These are phyloP conservation scores for Sclerotinia sclerotiorum DNA, from an alignment of 2,329 filamentous ascomycete genomes.

Conservation along the genomic window DNA sequence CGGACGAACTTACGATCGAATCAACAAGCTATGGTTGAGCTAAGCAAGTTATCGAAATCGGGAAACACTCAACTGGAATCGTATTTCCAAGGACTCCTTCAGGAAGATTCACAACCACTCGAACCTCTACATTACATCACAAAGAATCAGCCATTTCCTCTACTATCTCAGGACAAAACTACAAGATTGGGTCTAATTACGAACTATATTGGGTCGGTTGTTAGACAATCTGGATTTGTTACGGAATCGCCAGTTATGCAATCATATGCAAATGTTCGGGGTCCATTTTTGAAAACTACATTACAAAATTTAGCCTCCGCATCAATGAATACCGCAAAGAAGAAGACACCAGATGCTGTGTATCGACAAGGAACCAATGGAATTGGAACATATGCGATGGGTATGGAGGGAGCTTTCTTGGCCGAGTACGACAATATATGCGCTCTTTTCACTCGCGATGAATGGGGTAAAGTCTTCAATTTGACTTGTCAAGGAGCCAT, in stretches of 20 bases:
- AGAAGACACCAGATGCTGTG: conserved; percentile 74
- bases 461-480: conserved; percentile 78
- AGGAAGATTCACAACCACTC: conserved; percentile 74
- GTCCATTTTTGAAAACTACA: conserved; percentile 79
- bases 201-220: conserved; percentile 66
- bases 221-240: conserved; percentile 48
- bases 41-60: conserved; percentile 72
- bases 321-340: conserved; percentile 78
- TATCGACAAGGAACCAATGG: conserved; percentile 89
- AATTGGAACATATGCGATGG: conserved; percentile 83
- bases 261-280: conserved; percentile 82
- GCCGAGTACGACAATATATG: conserved; percentile 91
- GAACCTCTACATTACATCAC: conserved; percentile 93
- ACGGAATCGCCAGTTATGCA: conserved; percentile 71
- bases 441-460: conserved; percentile 79
- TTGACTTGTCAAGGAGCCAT: conserved; percentile 76
- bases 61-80: conserved; percentile 83
- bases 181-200: conserved; percentile 78
- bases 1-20: conserved; percentile 90
- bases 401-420: conserved; percentile 81
- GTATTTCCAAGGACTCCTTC: conserved; percentile 76
- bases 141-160: conserved; percentile 82
- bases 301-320: conserved; percentile 85
- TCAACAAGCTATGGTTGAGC: conserved; percentile 80
- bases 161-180: conserved; percentile 72